These are phyloP conservation scores for Vitis riparia DNA, from an alignment of 164 flowering plant species.

Conservation along the genomic window DNA sequence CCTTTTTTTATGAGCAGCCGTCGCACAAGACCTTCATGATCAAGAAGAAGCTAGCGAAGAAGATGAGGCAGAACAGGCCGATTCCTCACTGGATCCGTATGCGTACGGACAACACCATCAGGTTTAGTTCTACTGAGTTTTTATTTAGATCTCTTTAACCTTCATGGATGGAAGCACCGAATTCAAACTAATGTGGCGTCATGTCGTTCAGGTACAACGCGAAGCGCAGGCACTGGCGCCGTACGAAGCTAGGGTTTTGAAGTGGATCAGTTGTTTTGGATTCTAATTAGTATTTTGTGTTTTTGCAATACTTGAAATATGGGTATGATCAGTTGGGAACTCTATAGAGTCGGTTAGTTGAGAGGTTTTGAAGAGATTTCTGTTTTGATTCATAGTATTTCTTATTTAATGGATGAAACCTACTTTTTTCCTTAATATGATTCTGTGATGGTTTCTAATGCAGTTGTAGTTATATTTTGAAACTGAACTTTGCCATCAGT, in stretches of 20 bases:
- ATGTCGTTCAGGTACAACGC: slow-evolving; percentile 36
- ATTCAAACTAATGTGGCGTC: neutral
- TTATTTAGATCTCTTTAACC: neutral
- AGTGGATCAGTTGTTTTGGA: slow-evolving; percentile 8
- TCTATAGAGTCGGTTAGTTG: neutral
- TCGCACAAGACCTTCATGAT: slow-evolving; percentile 61
- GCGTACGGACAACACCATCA: slow-evolving; percentile 64
- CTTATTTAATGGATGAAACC: neutral
- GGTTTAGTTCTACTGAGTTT: slow-evolving; percentile 12
- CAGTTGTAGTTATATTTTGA: no score
- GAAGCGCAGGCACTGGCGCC: slow-evolving; percentile 59
- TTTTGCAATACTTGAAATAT: neutral
- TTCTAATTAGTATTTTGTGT: neutral
- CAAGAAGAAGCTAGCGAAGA: slow-evolving; percentile 67
- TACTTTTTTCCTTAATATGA: neutral
- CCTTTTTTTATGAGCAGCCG: slow-evolving; percentile 31
- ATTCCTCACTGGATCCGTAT: slow-evolving; percentile 68
- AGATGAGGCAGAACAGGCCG: slow-evolving; percentile 66
- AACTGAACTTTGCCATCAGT: no score
- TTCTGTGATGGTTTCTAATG: no score
- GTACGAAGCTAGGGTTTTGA: slow-evolving; percentile 46
- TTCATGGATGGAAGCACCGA: neutral
- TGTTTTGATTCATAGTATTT: neutral
- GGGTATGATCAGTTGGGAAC: neutral
- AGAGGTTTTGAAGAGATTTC: neutral